Evolutionary conservation across 129 eudicot genomes (phyloP), one percentile per base, ranked within the genome.

Genomic region (Flaveria brownii): DNA sequence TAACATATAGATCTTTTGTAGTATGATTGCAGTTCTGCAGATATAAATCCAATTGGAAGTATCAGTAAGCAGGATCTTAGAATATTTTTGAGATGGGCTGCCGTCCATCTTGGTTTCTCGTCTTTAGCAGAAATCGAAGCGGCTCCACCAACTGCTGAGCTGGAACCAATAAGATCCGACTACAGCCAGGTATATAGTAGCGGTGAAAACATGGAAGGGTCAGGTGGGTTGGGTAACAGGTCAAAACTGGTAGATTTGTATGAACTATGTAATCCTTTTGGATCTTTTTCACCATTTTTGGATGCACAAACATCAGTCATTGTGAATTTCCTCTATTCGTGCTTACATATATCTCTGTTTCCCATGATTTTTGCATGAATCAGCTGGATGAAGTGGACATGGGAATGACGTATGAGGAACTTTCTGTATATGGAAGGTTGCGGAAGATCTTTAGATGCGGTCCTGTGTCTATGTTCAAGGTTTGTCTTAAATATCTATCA

Each of bases 1-100:
- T 43, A 39, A 36, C 56, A 9, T 15, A 46, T 3, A 9, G 13
- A 39, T 56, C 15, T 14, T 14, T 6, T 25, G 26, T 59, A 91
- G 98, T 94, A 94, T 86, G 98, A 94, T 83, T 94, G 98, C 87
- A 94, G 98, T 80, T 81, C 98, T 36, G 98, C 98, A 12, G 97
- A 93, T 78, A 93, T 93, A 59, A 93, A 93, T 83, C 98, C 98
- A 36, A 93, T 93, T 17, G 98, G 98, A 45, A 93, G 98, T 77
- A 91, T 93, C 51, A 93, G 98, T 70, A 93, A 93, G 85, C 93
- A 86, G 77, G 98, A 94, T 82, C 91, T 94, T 60, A 85, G 98
- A 63, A 84, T 81, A 64, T 94, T 94, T 84, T 69, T 94, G 81
- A 73, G 79, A 56, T 94, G 98, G 98, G 97, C 98, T 55, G 97